Conservation (phyloP, 805 yeast genomes). For the Sporopachydermia quercuum region DNA sequence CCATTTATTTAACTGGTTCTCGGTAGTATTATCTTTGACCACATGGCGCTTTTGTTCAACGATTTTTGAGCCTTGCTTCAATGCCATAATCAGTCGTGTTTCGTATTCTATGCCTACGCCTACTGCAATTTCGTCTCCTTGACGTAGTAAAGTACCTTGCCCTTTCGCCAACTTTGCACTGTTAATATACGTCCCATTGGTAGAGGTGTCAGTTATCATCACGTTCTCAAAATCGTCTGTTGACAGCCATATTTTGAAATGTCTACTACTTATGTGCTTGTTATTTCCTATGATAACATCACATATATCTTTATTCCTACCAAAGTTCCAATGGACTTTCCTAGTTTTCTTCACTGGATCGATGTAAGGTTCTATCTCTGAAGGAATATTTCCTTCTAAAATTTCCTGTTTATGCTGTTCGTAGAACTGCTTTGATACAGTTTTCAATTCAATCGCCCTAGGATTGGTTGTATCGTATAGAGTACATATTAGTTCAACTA, state of each 20-base stretch:
- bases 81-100: too few relatives aligned
- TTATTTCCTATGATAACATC: slow-evolving; percentile 50
- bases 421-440: too few relatives aligned
- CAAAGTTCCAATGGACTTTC: slow-evolving; percentile 48
- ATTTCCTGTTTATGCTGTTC: background rate
- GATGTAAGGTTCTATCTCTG: slow-evolving; percentile 8
- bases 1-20: too few relatives aligned
- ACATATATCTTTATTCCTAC: slow-evolving; percentile 51
- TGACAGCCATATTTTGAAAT: slow-evolving; percentile 58
- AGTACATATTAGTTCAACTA: background rate
- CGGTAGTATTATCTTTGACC: too few relatives aligned
- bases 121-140: slow-evolving; percentile 86
- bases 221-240: slow-evolving; percentile 30
- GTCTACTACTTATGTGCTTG: slow-evolving; percentile 59
- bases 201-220: slow-evolving; percentile 49
- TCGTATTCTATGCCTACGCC: slow-evolving; percentile 78
- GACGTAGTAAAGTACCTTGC: slow-evolving; percentile 65
- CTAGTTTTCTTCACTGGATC: slow-evolving; percentile 27
- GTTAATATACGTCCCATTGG: slow-evolving; percentile 88
- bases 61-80: too few relatives aligned
- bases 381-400: background rate
- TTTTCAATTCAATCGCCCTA: too few relatives aligned
- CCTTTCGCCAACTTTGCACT: slow-evolving; percentile 58
- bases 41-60: too few relatives aligned
- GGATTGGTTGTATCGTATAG: slow-evolving; percentile 1